Evolutionary conservation across 306 rosid genomes (phyloP).

Genomic region (Trifolium subterraneum): DNA sequence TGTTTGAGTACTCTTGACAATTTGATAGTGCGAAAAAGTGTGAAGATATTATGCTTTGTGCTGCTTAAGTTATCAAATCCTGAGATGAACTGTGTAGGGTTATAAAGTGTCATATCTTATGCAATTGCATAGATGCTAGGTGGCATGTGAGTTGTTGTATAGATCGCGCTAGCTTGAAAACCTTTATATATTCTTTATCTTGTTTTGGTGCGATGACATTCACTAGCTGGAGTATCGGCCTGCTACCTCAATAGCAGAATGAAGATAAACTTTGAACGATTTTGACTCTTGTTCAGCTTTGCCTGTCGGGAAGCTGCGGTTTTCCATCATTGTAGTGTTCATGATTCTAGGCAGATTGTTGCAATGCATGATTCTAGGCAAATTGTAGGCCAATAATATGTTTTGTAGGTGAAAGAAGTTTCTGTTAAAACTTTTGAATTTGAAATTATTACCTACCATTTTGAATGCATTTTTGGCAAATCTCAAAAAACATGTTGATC

Average conservation of each 20-base stretch:
- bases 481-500: background rate
- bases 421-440: constrained; percentile 25
- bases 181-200: background rate
- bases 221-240: background rate
- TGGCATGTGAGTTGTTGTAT: background rate
- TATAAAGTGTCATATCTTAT: constrained; percentile 7
- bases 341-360: constrained; percentile 23
- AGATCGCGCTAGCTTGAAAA: background rate
- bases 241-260: background rate
- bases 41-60: constrained; percentile 9
- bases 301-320: background rate
- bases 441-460: background rate
- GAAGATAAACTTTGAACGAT: too few relatives aligned
- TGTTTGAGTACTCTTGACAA: background rate
- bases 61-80: constrained; percentile 7
- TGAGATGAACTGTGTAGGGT: background rate
- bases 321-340: constrained; percentile 20
- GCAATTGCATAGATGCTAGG: background rate
- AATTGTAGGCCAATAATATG: constrained; percentile 21
- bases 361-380: constrained; percentile 18
- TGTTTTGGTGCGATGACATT: constrained; percentile 25
- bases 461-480: constrained; percentile 14
- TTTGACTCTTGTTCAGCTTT: constrained; percentile 16
- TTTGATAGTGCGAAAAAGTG: background rate
- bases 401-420: constrained; percentile 16